Evolutionary conservation across 1,139 yeast genomes (phyloP).

Genomic region (Kurtzmaniella quercitrusa): DNA sequence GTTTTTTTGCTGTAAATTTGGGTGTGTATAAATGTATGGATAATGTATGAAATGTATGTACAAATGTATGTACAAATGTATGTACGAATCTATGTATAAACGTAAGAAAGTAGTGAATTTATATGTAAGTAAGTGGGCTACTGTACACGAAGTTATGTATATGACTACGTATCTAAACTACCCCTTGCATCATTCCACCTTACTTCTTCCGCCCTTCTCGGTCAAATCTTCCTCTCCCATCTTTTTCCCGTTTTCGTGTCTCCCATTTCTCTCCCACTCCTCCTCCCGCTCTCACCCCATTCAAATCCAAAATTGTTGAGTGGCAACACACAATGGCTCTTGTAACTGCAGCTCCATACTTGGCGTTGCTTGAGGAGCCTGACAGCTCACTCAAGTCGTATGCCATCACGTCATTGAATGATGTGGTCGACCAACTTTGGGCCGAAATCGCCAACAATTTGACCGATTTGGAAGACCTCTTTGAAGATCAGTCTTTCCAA

Average conservation of each 20-base stretch:
- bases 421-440: slow-evolving; percentile 89
- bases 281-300: neutral
- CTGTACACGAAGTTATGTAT: no score
- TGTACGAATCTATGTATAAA: no score
- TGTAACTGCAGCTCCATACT: slow-evolving; percentile 82
- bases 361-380: slow-evolving; percentile 82
- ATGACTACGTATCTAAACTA: no score
- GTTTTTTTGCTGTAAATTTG: no score
- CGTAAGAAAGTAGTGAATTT: no score
- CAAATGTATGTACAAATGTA: no score
- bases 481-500: slow-evolving; percentile 77
- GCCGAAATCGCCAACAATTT: slow-evolving; percentile 93
- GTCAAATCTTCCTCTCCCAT: no score
- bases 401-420: slow-evolving; percentile 80
- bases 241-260: neutral
- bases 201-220: no score
- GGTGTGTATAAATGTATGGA: no score
- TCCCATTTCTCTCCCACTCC: neutral
- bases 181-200: no score
- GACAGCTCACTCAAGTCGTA: slow-evolving; percentile 75
- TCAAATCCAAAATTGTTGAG: slow-evolving; percentile 1
- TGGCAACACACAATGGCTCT: slow-evolving; percentile 41
- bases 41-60: no score
- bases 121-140: no score
- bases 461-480: slow-evolving; percentile 82